A percentile compares a stretch with the other conserved stretches of the same genome.
These are phyloP conservation scores for Penicillium parvum DNA, from an alignment of 495 filamentous ascomycete genomes.

Conservation along the genomic window DNA sequence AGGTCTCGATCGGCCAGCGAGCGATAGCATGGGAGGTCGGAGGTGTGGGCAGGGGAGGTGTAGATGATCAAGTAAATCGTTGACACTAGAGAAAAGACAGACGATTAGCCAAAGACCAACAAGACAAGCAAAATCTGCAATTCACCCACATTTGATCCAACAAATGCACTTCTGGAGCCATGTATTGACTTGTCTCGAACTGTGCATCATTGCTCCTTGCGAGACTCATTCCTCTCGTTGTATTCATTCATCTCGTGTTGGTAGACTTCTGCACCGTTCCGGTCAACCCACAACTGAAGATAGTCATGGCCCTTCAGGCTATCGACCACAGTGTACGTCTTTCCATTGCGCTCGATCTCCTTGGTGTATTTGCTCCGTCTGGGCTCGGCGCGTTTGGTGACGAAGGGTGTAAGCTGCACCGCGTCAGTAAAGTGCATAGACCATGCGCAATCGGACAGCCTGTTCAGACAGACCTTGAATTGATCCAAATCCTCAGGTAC, in stretches of 20 bases:
- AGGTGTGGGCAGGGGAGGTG: neutral
- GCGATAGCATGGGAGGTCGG: conserved; percentile 11
- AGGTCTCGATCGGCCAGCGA: conserved; percentile 23
- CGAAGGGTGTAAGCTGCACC: conserved; percentile 78
- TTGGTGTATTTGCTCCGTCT: conserved; percentile 36
- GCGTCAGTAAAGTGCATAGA: neutral
- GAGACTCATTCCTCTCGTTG: conserved; percentile 5
- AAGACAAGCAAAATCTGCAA: too few species aligned
- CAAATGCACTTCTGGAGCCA: too few species aligned
- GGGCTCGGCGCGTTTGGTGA: conserved; percentile 57
- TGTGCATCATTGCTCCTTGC: conserved; percentile 1
- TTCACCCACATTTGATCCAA: too few species aligned
- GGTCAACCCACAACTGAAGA: conserved; percentile 37
- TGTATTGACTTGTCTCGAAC: neutral
- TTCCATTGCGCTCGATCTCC: conserved; percentile 26
- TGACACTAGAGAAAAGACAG: too few species aligned
- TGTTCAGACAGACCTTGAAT: conserved; percentile 68
- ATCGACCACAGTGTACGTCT: conserved; percentile 22
- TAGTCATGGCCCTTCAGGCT: conserved; percentile 36
- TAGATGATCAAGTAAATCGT: neutral
- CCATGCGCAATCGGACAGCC: neutral
- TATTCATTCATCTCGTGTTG: conserved; percentile 25
- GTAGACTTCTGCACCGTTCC: conserved; percentile 32
- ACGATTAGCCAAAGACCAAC: too few species aligned
- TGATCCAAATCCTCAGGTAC: conserved; percentile 61